Percentiles rank a stretch among this genome's conserved stretches.
Evolutionary conservation across 2,329 filamentous ascomycete species (phyloP).

Genomic region (Hypoxylon sp.): DNA sequence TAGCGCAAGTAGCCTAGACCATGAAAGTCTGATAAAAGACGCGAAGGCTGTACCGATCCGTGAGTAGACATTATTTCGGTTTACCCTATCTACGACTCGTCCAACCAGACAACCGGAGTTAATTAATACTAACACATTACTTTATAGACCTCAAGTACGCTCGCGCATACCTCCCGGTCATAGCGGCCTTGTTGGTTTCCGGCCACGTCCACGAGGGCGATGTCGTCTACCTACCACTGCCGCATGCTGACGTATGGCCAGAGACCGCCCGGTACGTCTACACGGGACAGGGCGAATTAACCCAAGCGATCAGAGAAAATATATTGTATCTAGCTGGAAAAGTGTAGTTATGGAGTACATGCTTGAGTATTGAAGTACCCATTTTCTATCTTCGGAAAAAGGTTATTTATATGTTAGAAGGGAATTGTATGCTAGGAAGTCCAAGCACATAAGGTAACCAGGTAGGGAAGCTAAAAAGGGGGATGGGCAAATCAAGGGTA

Average conservation of each 20-base stretch:
- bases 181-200: constrained; percentile 70
- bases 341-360: constrained; percentile 50
- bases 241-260: constrained; percentile 69
- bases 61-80: constrained; percentile 54
- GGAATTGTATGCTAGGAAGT: neutral
- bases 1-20: constrained; percentile 38
- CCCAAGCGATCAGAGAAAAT: constrained; percentile 65
- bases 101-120: no score
- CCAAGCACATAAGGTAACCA: neutral
- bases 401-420: neutral
- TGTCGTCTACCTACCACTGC: constrained; percentile 70
- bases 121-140: constrained; percentile 4
- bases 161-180: constrained; percentile 65
- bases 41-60: constrained; percentile 62
- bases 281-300: constrained; percentile 64
- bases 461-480: neutral
- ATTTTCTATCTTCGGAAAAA: neutral
- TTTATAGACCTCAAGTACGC: constrained; percentile 64
- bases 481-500: neutral
- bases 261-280: constrained; percentile 71
- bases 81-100: neutral
- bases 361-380: neutral
- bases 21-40: constrained; percentile 49
- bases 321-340: constrained; percentile 70
- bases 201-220: constrained; percentile 67